phyloP scores from a whole-genome alignment of 768 basidiomycete genomes.

The Serendipita sp. region DNA sequence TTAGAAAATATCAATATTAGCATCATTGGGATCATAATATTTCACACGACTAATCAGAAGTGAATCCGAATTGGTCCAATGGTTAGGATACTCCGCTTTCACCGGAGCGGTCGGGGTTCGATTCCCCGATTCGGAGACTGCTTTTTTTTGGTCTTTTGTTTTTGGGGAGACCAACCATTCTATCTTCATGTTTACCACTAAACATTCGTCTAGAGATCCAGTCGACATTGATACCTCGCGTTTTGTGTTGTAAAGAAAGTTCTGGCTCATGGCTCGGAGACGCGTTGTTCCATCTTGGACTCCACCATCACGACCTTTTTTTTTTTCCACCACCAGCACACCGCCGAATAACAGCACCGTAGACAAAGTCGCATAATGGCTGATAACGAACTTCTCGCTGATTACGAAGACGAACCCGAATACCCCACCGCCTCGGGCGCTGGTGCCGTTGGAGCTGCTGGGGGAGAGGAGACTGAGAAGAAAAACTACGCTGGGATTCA shows the following conservation, averaged over 20 bases:
- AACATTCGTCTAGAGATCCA: too few species aligned
- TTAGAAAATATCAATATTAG: background rate
- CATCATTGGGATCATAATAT: background rate
- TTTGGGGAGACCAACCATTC: background rate
- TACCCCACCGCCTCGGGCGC: conserved; percentile 25
- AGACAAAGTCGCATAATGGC: conserved; percentile 7
- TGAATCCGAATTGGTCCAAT: conserved; percentile 7
- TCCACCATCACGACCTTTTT: background rate
- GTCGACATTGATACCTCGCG: too few species aligned
- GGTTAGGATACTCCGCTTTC: conserved; percentile 8
- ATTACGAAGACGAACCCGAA: conserved; percentile 23
- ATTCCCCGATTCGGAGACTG: conserved; percentile 6
- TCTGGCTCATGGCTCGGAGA: background rate
- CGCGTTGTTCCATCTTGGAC: background rate
- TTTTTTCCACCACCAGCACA: background rate
- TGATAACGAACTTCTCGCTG: conserved; percentile 24
- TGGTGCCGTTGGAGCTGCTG: conserved; percentile 30
- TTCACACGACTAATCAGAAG: background rate
- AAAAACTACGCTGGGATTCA: conserved; percentile 99
- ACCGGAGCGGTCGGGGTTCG: conserved; percentile 7
- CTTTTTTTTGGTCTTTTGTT: background rate
- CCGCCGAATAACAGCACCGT: background rate
- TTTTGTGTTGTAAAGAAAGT: background rate
- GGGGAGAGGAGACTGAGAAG: conserved; percentile 61
- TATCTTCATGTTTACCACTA: too few species aligned